phyloP scores from a whole-genome alignment of 2,329 filamentous ascomycete genomes.

The Monosporascus sp. region DNA sequence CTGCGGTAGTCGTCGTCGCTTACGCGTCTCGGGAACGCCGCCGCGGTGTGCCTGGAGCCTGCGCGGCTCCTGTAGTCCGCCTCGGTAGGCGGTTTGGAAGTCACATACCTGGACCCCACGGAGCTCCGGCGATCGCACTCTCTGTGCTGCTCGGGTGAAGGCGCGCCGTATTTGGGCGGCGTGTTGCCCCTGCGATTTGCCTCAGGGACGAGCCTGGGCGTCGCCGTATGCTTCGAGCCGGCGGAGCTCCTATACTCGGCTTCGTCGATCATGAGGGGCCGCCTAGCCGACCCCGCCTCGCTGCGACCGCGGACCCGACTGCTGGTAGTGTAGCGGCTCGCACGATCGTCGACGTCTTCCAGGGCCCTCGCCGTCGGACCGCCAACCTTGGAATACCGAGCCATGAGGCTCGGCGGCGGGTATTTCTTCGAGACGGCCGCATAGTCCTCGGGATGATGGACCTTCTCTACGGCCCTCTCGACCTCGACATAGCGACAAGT shows the following conservation, averaged over 20 bases:
- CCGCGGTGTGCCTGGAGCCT: slow-evolving; percentile 13
- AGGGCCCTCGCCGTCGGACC: slow-evolving; percentile 19
- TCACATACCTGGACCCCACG: slow-evolving; percentile 2
- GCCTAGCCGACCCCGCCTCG: slow-evolving; percentile 30
- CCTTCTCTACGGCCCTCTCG: slow-evolving; percentile 32
- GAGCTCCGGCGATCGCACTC: slow-evolving; percentile 1
- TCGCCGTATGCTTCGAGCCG: slow-evolving; percentile 29
- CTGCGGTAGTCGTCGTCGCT: slow-evolving; percentile 14
- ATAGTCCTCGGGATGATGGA: slow-evolving; percentile 31
- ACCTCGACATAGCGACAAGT: slow-evolving; percentile 37
- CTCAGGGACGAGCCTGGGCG: slow-evolving; percentile 23
- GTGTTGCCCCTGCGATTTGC: slow-evolving; percentile 9
- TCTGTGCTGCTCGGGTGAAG: neutral
- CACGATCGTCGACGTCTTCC: slow-evolving; percentile 35
- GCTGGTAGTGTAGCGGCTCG: slow-evolving; percentile 32
- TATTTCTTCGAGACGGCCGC: slow-evolving; percentile 25
- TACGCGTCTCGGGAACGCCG: slow-evolving; percentile 11
- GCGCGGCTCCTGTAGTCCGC: slow-evolving; percentile 22
- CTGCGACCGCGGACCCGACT: slow-evolving; percentile 35
- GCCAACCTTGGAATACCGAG: slow-evolving; percentile 30
- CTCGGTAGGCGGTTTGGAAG: slow-evolving; percentile 2
- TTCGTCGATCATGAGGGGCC: slow-evolving; percentile 36
- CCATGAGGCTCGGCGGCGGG: slow-evolving; percentile 29
- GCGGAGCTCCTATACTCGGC: slow-evolving; percentile 36
- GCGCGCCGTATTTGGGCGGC: neutral